Conservation (phyloP, 202 grass and related monocot genomes). For the Cymbopogon flexuosus region DNA sequence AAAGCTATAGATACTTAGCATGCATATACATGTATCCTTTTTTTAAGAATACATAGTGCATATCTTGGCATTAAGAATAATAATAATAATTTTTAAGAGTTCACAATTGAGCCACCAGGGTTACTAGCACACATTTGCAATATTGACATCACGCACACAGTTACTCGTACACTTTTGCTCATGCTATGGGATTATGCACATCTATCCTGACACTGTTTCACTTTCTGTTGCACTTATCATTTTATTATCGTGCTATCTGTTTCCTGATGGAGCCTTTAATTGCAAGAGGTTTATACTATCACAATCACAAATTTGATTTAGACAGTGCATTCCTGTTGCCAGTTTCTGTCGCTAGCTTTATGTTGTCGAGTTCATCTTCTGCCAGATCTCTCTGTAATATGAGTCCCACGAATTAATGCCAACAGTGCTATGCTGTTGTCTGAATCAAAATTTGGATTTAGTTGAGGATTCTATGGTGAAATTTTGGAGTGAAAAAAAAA, state of each 20-base stretch:
- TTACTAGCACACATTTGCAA: neutral
- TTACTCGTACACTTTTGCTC: neutral
- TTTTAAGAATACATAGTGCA: neutral
- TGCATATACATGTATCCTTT: neutral
- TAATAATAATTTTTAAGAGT: neutral
- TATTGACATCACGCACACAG: neutral
- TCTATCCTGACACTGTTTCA: neutral
- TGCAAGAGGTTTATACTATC: neutral
- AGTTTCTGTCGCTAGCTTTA: neutral
- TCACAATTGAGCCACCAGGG: neutral
- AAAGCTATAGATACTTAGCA: neutral
- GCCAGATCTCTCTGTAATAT: neutral
- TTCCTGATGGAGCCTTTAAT: neutral
- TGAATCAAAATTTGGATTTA: neutral
- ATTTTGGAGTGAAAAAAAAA: neutral
- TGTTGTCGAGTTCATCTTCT: neutral
- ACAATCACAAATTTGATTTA: neutral
- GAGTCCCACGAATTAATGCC: neutral
- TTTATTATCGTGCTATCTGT: neutral
- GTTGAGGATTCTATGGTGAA: neutral
- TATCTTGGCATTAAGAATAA: neutral
- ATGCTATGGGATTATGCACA: neutral
- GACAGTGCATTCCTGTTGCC: neutral
- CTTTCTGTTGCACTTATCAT: constrained; percentile 20
- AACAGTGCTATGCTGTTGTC: constrained; percentile 1